Evolutionary conservation across 495 filamentous ascomycete species (phyloP).

Genomic region (Penicillium nucicola): DNA sequence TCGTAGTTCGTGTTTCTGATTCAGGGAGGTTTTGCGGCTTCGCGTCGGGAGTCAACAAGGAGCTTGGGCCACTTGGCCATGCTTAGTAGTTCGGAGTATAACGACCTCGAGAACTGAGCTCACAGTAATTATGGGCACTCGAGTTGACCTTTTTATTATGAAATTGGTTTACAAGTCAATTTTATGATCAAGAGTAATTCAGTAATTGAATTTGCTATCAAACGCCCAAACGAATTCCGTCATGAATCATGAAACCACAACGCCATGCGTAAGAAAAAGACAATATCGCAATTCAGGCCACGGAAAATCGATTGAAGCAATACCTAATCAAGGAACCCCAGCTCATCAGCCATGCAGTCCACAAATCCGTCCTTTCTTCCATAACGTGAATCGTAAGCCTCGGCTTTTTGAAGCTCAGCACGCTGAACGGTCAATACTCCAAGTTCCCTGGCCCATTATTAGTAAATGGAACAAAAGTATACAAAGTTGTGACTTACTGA

Average conservation of each 20-base stretch:
- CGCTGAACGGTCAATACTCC: constrained; percentile 30
- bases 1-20: constrained; percentile 8
- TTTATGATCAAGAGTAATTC: too few relatives aligned
- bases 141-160: too few relatives aligned
- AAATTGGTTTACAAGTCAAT: too few relatives aligned
- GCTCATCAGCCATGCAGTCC: background rate
- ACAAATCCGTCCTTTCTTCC: background rate
- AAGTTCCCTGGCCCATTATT: constrained; percentile 37
- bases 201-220: too few relatives aligned
- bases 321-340: constrained; percentile 43
- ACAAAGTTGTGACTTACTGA: constrained; percentile 44
- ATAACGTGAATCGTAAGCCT: background rate
- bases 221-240: too few relatives aligned
- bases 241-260: too few relatives aligned
- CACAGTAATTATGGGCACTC: too few relatives aligned
- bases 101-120: too few relatives aligned
- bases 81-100: too few relatives aligned
- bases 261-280: too few relatives aligned
- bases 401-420: constrained; percentile 3
- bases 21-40: constrained; percentile 25
- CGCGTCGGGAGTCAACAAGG: constrained; percentile 37
- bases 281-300: too few relatives aligned
- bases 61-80: constrained; percentile 41
- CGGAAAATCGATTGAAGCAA: too few relatives aligned
- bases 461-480: background rate